Percentiles rank a stretch among this genome's conserved stretches.
Evolutionary conservation across 2,329 filamentous ascomycete species (phyloP).

Genomic region (Fusarium domesticum): DNA sequence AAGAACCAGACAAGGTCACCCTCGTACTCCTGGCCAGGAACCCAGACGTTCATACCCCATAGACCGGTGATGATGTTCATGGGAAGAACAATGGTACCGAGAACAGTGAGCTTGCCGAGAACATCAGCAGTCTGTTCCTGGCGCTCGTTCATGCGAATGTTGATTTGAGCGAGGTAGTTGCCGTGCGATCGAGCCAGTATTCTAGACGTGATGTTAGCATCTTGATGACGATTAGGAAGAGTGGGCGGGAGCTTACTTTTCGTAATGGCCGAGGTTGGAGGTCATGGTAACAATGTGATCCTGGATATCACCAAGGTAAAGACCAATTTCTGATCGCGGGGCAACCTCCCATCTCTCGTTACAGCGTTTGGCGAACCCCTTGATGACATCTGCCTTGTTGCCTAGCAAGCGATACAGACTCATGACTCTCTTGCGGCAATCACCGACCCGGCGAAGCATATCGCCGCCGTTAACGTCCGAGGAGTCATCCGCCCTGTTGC

Average conservation of each 20-base stretch:
- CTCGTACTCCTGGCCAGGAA: slow-evolving; percentile 85
- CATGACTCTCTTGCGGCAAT: slow-evolving; percentile 97
- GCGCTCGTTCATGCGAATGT: slow-evolving; percentile 97
- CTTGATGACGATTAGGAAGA: background rate
- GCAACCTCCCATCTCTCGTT: slow-evolving; percentile 98
- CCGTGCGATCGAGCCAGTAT: slow-evolving; percentile 87
- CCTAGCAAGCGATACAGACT: slow-evolving; percentile 86
- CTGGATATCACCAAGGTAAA: slow-evolving; percentile 97
- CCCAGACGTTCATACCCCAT: slow-evolving; percentile 98
- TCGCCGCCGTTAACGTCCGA: slow-evolving; percentile 53
- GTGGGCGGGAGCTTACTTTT: slow-evolving; percentile 63
- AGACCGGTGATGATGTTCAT: slow-evolving; percentile 99
- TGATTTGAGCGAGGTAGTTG: slow-evolving; percentile 99
- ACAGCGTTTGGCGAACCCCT: slow-evolving; percentile 96
- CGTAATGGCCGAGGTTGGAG: slow-evolving; percentile 90
- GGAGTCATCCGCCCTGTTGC: slow-evolving; percentile 48
- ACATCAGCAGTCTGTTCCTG: slow-evolving; percentile 95
- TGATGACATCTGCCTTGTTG: slow-evolving; percentile 98
- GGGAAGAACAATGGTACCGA: slow-evolving; percentile 93
- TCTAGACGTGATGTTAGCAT: slow-evolving; percentile 42
- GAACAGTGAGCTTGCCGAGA: slow-evolving; percentile 87
- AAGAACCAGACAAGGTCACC: slow-evolving; percentile 73
- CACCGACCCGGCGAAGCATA: slow-evolving; percentile 89
- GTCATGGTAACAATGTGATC: slow-evolving; percentile 99
- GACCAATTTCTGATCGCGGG: slow-evolving; percentile 90